Base-by-base conservation (phyloP, 139 green algal genomes). In the Deuterostichococcus epilithicus region DNA sequence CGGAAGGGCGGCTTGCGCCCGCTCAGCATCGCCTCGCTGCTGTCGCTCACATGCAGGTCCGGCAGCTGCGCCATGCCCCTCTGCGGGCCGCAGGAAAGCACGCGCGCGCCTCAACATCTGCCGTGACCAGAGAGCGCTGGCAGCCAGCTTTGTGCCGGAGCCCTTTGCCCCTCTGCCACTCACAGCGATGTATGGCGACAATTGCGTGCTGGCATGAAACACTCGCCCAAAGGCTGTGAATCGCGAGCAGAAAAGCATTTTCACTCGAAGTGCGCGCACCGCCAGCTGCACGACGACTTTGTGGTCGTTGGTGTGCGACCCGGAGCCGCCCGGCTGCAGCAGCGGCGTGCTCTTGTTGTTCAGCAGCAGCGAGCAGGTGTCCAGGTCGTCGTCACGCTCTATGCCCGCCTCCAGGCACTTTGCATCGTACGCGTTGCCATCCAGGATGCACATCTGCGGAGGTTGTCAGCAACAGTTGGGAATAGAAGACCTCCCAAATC, bases 1-100 rank as follows among this genome's bases (percentile, higher is more conserved):
- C 93, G 79, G 78, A 97, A 95, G 39, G 93, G 93, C 37, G 93
- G 93, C 84, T 97, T 97, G 72, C 93, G 85, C 13, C 93, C 93
- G 2, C 82, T 90, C 63, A 97, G 87, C 74, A 97, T 88, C 32
- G 93, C 93, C 79, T 97, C 93, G 22, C 73, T 88, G 72, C 88
- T 94, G 87, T 97, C 93, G 10, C 88, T 91, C 4, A 94, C 78
- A 73, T 88, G 84, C 65, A 95, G 52, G 68, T 96, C 91, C 25
- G 88, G 89, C 68, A 96, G 82, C 45, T 85, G 76, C 15, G 90
- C 81, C 65, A 85, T 87, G 30, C 90, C 90, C 20, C 85, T 65
- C 81, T 90, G 83, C 37, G 73, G 4, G 37, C 3, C 25, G 18
- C 45, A 72, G 52, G 38, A 34, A 58, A n/a, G n/a, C n/a, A 10